These are phyloP conservation scores for Capsella rubella DNA, from an alignment of 441 rosid species.

Conservation along the genomic window DNA sequence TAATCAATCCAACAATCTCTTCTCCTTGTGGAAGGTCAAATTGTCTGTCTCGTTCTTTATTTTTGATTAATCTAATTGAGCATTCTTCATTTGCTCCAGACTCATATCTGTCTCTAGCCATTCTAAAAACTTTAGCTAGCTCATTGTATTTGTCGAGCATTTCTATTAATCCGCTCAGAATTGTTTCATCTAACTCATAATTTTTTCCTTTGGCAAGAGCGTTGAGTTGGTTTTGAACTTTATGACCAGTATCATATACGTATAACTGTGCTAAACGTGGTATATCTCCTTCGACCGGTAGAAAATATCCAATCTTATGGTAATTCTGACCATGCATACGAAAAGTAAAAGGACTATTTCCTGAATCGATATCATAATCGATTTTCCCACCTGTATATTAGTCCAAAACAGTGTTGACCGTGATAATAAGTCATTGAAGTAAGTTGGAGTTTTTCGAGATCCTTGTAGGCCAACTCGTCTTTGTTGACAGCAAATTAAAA, in stretches of 20 bases:
- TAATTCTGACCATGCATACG: neutral
- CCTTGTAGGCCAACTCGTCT: no score
- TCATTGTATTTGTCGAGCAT: neutral
- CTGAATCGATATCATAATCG: neutral
- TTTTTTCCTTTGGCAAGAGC: neutral
- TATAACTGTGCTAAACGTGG: neutral
- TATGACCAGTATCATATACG: neutral
- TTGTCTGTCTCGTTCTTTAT: neutral
- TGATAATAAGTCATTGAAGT: no score
- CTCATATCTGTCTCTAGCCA: neutral
- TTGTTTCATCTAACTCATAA: neutral
- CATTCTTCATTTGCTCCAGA: slow-evolving; percentile 2
- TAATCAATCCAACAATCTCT: slow-evolving; percentile 15
- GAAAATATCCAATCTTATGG: neutral
- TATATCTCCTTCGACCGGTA: neutral
- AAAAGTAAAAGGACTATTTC: neutral
- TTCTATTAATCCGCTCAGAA: neutral
- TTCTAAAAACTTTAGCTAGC: neutral
- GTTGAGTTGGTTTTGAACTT: neutral
- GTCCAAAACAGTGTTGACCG: no score
- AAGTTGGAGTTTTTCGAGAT: no score
- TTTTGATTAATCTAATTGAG: slow-evolving; percentile 6
- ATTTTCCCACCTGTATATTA: neutral
- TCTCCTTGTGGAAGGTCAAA: slow-evolving; percentile 23
- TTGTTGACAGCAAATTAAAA: no score